A percentile compares a stretch with the other conserved stretches of the same genome.
phyloP scores from a whole-genome alignment of 2,329 filamentous ascomycete genomes.

The Venturia oleaginea region DNA sequence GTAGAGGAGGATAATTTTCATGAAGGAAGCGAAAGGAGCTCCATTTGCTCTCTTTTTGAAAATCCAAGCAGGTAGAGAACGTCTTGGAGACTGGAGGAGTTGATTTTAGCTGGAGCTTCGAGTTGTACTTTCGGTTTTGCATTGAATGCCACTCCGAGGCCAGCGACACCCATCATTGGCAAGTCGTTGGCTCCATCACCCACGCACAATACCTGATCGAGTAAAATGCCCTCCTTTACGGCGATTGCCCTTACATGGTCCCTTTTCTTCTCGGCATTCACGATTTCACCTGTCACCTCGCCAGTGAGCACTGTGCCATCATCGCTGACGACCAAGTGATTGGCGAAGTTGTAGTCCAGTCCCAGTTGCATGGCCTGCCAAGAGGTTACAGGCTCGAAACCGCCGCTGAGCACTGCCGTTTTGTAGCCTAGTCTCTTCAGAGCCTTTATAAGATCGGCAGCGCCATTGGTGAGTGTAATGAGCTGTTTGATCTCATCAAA shows the following conservation, averaged over 20 bases:
- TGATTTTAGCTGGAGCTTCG: conserved; percentile 63
- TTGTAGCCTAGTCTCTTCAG: conserved; percentile 74
- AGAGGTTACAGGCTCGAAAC: conserved; percentile 78
- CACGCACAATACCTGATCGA: conserved; percentile 62
- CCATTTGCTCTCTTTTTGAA: conserved; percentile 52
- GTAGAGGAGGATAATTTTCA: neutral
- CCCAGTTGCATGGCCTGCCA: conserved; percentile 77
- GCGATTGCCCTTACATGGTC: conserved; percentile 65
- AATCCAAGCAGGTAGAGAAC: conserved; percentile 68
- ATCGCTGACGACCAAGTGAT: conserved; percentile 62
- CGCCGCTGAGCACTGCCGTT: conserved; percentile 84
- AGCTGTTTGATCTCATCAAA: conserved; percentile 68
- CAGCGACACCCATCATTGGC: conserved; percentile 67
- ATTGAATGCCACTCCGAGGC: conserved; percentile 73
- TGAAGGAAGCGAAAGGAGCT: conserved; percentile 27
- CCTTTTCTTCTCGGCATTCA: conserved; percentile 67
- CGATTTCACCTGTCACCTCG: conserved; percentile 61
- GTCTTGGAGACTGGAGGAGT: conserved; percentile 61
- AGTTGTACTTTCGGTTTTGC: conserved; percentile 76
- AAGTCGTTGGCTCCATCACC: conserved; percentile 80
- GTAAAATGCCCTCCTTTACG: conserved; percentile 52
- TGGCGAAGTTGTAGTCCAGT: conserved; percentile 81
- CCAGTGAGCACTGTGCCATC: conserved; percentile 52
- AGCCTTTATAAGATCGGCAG: conserved; percentile 61
- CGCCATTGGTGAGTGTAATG: conserved; percentile 75